phyloP scores from a whole-genome alignment of 2,329 filamentous ascomycete species.

The Botrytis deweyae region DNA sequence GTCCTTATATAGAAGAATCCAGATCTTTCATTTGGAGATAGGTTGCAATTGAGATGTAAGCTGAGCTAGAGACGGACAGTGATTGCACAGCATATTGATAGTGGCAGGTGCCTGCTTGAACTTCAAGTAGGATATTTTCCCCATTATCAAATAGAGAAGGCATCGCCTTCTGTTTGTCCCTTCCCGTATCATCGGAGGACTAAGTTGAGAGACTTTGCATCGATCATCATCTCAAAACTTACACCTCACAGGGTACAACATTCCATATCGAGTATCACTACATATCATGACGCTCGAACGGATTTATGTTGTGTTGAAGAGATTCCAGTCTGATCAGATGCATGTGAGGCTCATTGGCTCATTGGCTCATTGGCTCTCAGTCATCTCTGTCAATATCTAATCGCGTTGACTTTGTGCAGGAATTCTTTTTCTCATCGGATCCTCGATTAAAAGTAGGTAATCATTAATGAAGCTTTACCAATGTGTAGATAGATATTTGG shows the following conservation, averaged over 20 bases:
- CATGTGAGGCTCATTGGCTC: not conserved
- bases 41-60: not conserved
- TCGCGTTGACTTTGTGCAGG: not conserved
- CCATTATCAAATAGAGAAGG: not conserved
- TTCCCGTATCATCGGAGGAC: not conserved
- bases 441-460: not conserved
- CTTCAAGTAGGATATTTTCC: not conserved
- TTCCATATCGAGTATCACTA: not conserved
- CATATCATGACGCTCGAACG: not conserved
- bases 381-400: not conserved
- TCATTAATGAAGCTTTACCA: not conserved
- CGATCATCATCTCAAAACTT: not conserved
- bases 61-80: not conserved
- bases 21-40: not conserved
- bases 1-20: not conserved
- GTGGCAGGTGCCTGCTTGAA: not conserved
- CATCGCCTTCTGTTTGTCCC: not conserved
- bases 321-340: not conserved
- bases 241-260: not conserved
- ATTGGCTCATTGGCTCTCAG: not conserved
- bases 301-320: conserved; percentile 2
- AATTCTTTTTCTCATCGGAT: not conserved
- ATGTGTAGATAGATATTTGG: not conserved
- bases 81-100: not conserved
- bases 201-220: not conserved